Evolutionary conservation across 106 monocot genomes (phyloP).

Genomic region (Posidonia australis): DNA sequence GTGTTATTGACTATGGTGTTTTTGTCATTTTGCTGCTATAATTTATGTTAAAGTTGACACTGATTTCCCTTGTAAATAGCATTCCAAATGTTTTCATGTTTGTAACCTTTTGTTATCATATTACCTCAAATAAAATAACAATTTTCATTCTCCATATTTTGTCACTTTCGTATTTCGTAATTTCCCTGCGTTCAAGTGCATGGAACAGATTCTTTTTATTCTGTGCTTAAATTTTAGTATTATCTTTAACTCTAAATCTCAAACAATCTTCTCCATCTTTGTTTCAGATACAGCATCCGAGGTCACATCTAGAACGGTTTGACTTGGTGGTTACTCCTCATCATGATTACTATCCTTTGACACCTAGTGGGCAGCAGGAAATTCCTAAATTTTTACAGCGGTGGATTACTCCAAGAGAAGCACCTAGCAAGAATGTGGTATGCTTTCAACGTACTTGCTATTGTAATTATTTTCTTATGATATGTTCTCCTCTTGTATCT

Average conservation of each 20-base stretch:
- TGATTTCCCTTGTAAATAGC: too few relatives aligned
- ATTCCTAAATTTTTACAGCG: slow-evolving; percentile 52
- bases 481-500: neutral
- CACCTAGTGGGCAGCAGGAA: slow-evolving; percentile 77
- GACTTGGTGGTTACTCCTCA: slow-evolving; percentile 83
- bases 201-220: too few relatives aligned
- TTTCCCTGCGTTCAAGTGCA: too few relatives aligned
- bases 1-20: neutral
- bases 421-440: slow-evolving; percentile 86
- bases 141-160: too few relatives aligned
- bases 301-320: slow-evolving; percentile 66
- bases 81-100: too few relatives aligned
- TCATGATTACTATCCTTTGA: slow-evolving; percentile 91
- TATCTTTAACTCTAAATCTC: neutral
- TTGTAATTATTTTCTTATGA: neutral
- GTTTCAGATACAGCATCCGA: slow-evolving; percentile 91
- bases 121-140: too few relatives aligned
- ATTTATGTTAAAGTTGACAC: too few relatives aligned
- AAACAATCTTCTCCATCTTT: slow-evolving; percentile 24
- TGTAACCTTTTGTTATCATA: too few relatives aligned
- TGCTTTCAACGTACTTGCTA: slow-evolving; percentile 7
- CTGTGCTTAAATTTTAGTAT: too few relatives aligned
- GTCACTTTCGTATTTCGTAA: too few relatives aligned
- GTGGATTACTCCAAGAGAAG: slow-evolving; percentile 88
- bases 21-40: neutral